Base-by-base conservation (phyloP, 371 early-diverging fungal genomes). In the Mucor velutinosus region DNA sequence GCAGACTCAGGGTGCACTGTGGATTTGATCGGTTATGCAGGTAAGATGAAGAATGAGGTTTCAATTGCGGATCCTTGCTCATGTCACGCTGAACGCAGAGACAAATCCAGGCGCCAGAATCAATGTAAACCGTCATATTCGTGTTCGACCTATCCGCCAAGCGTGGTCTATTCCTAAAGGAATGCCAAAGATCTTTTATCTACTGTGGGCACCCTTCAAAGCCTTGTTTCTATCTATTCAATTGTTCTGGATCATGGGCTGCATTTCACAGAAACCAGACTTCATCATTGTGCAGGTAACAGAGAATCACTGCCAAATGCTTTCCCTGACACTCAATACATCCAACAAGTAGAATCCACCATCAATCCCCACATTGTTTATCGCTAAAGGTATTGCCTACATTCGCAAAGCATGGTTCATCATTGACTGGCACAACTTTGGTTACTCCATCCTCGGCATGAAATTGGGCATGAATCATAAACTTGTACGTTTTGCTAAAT, bases 381-480 rank as follows among this genome's bases (percentile, higher is more conserved):
- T 97, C 58, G 93, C 86, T 35, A 92, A 89, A 39, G 32, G 88
- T 4, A 81, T 93, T 27, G 79, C 86, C 37, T 81, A 76, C 45
- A 23, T 93, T 12, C 88, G 89, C 11, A 79, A 87, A 29, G 78
- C 90, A 5, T 79, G 84, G 61, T 75, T 98, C 7, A 80, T 97
- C 60, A 94, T 97, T 63, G 99, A 98, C 76, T 98, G 98, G 99
- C 99, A 98, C 77, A 98, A 98, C 76, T 94, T 95, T 77, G 99
- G 97, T 7, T 92, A 90, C 72, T 89, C 96, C 1, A 87, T 98
- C 47, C 87, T 98, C 55, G 90, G 85, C 5, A 75, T 95, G 58
- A 90, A 84, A 33, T 72, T 97, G 25, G 93, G 93, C 6, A 41
- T 75, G 21, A 41, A 65, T 3, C 88, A 86, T 60, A 74, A 70